A percentile compares a stretch with the other conserved stretches of the same genome.
Conservation (phyloP, 306 rosid genomes). For the Cucumis cinereus region DNA sequence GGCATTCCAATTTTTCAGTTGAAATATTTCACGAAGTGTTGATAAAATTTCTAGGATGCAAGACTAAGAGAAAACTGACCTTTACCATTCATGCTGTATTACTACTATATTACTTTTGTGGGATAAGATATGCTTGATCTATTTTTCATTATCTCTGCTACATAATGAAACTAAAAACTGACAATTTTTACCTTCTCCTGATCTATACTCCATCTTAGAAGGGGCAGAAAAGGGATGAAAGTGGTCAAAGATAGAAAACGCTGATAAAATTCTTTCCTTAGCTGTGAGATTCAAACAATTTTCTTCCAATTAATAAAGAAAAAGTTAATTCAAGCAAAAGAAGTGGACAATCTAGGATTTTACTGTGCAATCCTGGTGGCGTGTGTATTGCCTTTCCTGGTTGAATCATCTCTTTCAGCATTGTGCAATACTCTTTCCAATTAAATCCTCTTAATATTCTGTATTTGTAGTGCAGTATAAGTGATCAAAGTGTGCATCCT, state of each 20-base stretch:
- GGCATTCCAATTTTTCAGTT: conserved; percentile 3
- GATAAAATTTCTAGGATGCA: neutral
- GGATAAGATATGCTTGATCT: neutral
- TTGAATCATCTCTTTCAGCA: neutral
- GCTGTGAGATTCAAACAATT: neutral
- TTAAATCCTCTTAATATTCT: neutral
- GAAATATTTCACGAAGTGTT: neutral
- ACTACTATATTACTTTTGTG: neutral
- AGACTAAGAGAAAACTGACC: neutral
- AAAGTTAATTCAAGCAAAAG: neutral
- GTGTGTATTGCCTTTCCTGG: neutral
- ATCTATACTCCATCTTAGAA: neutral
- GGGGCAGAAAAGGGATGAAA: neutral
- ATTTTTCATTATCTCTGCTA: neutral
- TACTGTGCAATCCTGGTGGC: neutral
- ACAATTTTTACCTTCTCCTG: neutral
- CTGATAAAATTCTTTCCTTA: neutral
- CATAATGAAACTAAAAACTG: neutral
- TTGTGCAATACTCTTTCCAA: neutral
- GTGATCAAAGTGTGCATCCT: conserved; percentile 50
- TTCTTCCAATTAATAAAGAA: neutral
- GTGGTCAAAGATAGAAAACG: neutral
- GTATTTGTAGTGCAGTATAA: conserved; percentile 39
- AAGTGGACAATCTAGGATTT: neutral
- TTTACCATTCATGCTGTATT: neutral